Evolutionary conservation across 768 basidiomycete species (phyloP), one percentile per base, ranked within the genome.

Genomic region (Cubamyces lactineus): DNA sequence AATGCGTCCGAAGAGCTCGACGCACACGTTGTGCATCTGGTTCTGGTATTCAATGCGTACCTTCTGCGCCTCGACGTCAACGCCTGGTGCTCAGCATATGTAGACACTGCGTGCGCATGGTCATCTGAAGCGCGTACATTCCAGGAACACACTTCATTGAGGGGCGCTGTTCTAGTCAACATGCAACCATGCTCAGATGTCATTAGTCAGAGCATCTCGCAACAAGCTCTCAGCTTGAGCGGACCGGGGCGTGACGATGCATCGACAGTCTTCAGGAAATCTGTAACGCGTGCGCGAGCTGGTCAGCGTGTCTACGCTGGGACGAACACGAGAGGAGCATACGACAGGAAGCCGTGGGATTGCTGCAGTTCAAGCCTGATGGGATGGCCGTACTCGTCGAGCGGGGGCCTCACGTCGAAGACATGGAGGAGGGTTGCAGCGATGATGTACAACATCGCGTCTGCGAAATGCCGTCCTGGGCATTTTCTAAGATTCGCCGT

Each of bases 391-490:
- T 26, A 13, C 16, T 59, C 57, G 51, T 69, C 68, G 12, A 50
- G 9, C 13, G 66, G 46, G 8, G 60, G 56, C 1, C 38, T 15
- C 39, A 71, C 55, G 53, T 69, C 50, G 59, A 67, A 67, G 2
- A 61, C 54, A 38, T 65, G 63, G 19, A 71, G 55, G 8, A 63
- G 42, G n/a, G 55, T 52, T 2, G 64, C 62, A n/a, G 63, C 34
- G 12, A 43, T 47, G 28, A 69, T 58, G 41, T 61, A 71, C 17
- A 69, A 23, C 16, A 17, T 43, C 1, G 53, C 56, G 5, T 62
- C 59, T 1, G 64, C 68, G 54, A 63, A 55, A 38, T 59, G 30
- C 2, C 61, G 50, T 5, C 68, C 68, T 0, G 68, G 66, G 34
- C 68, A 69, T 5, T 58, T 58, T n/a, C 68, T 52, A 34, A 17